Conservation (phyloP, 306 rosid species). For the Argentina anserina region DNA sequence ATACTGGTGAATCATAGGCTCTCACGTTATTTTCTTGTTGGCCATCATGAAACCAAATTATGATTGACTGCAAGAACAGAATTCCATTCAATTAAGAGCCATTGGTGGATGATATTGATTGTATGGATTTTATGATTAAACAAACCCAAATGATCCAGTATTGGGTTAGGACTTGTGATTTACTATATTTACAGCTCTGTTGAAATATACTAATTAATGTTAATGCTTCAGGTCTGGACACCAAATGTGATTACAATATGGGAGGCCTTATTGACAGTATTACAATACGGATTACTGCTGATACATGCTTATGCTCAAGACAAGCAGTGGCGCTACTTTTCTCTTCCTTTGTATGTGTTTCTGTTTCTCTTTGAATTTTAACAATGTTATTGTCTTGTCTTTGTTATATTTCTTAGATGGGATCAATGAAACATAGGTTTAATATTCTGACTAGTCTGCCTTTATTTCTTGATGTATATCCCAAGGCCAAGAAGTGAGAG, state of each 20-base stretch:
- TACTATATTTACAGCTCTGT: slow-evolving; percentile 14
- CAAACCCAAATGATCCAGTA: neutral
- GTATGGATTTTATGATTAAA: neutral
- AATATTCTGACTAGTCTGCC: slow-evolving; percentile 12
- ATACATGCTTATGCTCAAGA: slow-evolving; percentile 97
- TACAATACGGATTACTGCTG: slow-evolving; percentile 77
- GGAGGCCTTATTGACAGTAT: slow-evolving; percentile 91
- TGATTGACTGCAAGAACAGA: neutral
- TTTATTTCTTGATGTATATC: slow-evolving; percentile 34
- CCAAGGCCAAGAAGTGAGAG: slow-evolving; percentile 74
- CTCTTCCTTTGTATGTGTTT: slow-evolving; percentile 73
- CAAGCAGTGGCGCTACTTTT: slow-evolving; percentile 87
- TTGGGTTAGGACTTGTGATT: slow-evolving; percentile 2
- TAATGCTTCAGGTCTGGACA: slow-evolving; percentile 76
- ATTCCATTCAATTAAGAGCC: neutral
- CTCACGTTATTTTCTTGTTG: neutral
- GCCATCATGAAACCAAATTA: neutral
- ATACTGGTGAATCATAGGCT: neutral
- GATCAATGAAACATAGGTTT: slow-evolving; percentile 8
- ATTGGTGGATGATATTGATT: neutral
- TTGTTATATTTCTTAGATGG: slow-evolving; percentile 9
- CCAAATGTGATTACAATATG: slow-evolving; percentile 80
- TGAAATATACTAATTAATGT: slow-evolving; percentile 13
- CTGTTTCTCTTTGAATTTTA: neutral
- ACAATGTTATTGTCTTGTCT: slow-evolving; percentile 5